Conservation (phyloP, 352 stramenopile species). For the Plasmopara halstedii region DNA sequence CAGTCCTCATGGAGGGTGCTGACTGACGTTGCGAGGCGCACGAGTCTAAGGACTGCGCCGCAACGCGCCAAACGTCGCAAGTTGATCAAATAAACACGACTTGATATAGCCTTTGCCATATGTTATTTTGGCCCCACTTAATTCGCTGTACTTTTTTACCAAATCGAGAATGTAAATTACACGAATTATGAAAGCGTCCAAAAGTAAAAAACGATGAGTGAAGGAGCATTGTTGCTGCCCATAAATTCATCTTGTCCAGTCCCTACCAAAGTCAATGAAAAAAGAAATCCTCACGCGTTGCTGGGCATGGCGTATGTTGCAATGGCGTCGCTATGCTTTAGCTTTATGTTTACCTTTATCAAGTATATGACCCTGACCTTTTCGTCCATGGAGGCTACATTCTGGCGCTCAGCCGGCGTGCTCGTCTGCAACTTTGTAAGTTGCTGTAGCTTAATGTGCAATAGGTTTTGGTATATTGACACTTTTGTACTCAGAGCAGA, state of each 20-base stretch:
- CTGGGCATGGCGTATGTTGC: slow-evolving; percentile 48
- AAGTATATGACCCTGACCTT: slow-evolving; percentile 61
- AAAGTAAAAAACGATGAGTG: neutral
- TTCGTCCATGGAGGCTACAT: slow-evolving; percentile 65
- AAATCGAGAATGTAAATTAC: too few species aligned
- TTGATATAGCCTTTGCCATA: too few species aligned
- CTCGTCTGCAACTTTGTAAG: slow-evolving; percentile 49
- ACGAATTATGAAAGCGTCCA: too few species aligned
- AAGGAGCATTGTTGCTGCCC: slow-evolving; percentile 6
- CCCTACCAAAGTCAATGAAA: slow-evolving; percentile 2
- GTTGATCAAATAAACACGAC: too few species aligned
- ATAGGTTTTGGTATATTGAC: neutral
- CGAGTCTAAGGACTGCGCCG: too few species aligned
- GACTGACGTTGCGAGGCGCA: too few species aligned
- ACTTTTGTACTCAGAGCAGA: neutral
- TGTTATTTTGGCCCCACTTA: too few species aligned
- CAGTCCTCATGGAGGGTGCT: too few species aligned
- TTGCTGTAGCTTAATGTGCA: neutral
- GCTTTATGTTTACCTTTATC: slow-evolving; percentile 61
- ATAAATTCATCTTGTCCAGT: slow-evolving; percentile 4
- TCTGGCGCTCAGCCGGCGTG: slow-evolving; percentile 51
- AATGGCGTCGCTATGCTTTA: slow-evolving; percentile 61
- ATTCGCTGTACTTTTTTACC: too few species aligned
- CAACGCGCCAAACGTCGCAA: too few species aligned
- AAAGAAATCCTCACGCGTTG: slow-evolving; percentile 29